These are phyloP conservation scores for Kodamaea kaohsiungensis DNA, from an alignment of 805 yeast species.

Conservation along the genomic window DNA sequence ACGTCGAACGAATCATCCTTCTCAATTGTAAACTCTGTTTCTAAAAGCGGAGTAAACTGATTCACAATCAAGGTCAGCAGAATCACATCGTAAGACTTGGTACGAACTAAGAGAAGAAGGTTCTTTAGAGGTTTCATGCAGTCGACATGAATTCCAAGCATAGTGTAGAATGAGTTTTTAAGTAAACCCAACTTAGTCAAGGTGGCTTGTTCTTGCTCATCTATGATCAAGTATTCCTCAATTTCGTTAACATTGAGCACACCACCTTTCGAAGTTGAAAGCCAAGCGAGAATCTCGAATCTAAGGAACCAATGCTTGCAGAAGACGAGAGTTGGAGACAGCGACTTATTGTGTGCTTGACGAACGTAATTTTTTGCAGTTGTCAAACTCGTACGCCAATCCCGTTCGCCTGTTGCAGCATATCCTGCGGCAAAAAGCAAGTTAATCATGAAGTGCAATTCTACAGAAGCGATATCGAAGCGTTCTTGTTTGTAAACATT, in stretches of 20 bases:
- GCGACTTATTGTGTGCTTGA: background rate
- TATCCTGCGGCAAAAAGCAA: background rate
- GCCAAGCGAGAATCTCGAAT: background rate
- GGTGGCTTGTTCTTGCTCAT: background rate
- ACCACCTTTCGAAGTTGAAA: background rate
- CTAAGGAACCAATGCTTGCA: background rate
- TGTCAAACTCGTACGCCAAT: background rate
- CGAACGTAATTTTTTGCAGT: background rate
- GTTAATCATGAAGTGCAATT: background rate
- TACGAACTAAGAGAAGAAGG: background rate
- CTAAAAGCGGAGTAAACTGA: background rate
- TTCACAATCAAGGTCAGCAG: background rate
- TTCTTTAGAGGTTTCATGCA: background rate
- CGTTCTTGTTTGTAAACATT: too few species aligned
- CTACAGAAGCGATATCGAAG: too few species aligned
- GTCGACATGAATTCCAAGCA: background rate
- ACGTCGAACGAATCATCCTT: background rate
- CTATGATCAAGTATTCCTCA: background rate
- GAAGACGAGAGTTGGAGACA: background rate
- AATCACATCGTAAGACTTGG: background rate
- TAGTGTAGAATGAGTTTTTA: background rate
- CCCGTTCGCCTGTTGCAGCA: background rate
- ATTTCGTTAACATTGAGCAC: background rate
- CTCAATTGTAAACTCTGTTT: background rate
- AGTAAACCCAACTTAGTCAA: background rate